A percentile compares a stretch with the other conserved stretches of the same genome.
phyloP scores from a whole-genome alignment of 495 filamentous ascomycete species.

The Thermothielavioides terrestris region DNA sequence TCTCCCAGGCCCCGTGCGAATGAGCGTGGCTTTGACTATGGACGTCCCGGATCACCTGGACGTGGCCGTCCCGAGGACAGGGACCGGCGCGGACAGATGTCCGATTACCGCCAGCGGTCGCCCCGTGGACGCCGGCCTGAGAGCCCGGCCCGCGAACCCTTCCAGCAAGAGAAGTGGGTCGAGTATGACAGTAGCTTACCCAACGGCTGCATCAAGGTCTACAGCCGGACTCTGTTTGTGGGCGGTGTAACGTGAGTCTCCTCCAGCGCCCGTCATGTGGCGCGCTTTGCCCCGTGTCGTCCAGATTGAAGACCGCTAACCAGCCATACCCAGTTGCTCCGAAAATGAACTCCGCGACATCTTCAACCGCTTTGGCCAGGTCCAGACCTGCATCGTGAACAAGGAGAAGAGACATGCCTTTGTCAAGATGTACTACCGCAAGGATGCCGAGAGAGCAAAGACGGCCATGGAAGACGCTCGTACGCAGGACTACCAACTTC shows the following conservation, averaged over 20 bases:
- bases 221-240: conserved; percentile 92
- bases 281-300: neutral
- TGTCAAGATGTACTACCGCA: conserved; percentile 91
- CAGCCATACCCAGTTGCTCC: conserved; percentile 45
- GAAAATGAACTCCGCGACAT: conserved; percentile 71
- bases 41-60: conserved; percentile 40
- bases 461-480: conserved; percentile 82
- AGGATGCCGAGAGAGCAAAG: conserved; percentile 74
- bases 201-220: conserved; percentile 74
- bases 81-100: conserved; percentile 49
- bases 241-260: conserved; percentile 81
- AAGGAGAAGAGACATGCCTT: conserved; percentile 96
- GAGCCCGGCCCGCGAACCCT: conserved; percentile 37
- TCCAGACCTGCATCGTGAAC: conserved; percentile 97
- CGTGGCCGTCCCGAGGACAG: conserved; percentile 51
- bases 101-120: conserved; percentile 78
- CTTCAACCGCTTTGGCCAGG: conserved; percentile 71
- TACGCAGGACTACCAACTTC: conserved; percentile 60
- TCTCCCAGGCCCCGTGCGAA: conserved; percentile 36
- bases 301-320: neutral
- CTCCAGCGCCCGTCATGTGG: neutral
- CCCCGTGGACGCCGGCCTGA: conserved; percentile 55
- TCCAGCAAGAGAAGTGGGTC: conserved; percentile 57
- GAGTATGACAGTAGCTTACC: conserved; percentile 69
- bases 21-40: conserved; percentile 34